Conservation (phyloP, 116 monocot genomes). For the Papilionanthe hybrid region DNA sequence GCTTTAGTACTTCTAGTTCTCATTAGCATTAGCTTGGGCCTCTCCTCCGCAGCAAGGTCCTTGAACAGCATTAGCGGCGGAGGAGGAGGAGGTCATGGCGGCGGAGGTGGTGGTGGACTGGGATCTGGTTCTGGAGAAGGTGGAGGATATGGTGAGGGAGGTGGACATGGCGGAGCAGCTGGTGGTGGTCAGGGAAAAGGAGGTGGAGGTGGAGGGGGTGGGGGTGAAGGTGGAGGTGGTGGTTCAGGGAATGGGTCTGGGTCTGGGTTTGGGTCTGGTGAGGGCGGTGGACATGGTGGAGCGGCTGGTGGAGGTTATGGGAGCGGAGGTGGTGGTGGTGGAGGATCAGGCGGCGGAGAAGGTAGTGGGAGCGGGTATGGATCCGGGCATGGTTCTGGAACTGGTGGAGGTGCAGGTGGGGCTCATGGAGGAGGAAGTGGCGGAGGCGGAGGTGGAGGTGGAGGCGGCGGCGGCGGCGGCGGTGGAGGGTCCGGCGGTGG, state of each 20-base stretch:
- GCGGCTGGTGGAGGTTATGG: background rate
- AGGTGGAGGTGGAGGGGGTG: background rate
- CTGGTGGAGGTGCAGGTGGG: background rate
- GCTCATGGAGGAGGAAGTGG: background rate
- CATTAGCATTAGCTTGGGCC: background rate
- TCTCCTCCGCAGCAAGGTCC: background rate
- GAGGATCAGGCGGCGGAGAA: background rate
- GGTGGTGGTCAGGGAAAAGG: background rate
- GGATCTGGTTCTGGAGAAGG: slow-evolving; percentile 3
- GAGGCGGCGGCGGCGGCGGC: background rate
- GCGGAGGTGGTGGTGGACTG: background rate
- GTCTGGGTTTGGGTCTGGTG: background rate
- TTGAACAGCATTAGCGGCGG: background rate
- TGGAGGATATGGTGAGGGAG: slow-evolving; percentile 8
- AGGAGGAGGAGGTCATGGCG: background rate
- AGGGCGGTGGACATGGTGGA: background rate
- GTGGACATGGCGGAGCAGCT: background rate
- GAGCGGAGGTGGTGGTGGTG: background rate
- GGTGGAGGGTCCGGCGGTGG: background rate
- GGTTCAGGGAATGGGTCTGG: slow-evolving; percentile 7
- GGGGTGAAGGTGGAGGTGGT: background rate
- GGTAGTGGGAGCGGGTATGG: background rate
- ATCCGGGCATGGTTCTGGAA: background rate
- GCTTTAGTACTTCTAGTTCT: background rate
- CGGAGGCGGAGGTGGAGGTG: background rate